These are phyloP conservation scores for Yamadazyma scolyti DNA, from an alignment of 805 yeast genomes.

Conservation along the genomic window DNA sequence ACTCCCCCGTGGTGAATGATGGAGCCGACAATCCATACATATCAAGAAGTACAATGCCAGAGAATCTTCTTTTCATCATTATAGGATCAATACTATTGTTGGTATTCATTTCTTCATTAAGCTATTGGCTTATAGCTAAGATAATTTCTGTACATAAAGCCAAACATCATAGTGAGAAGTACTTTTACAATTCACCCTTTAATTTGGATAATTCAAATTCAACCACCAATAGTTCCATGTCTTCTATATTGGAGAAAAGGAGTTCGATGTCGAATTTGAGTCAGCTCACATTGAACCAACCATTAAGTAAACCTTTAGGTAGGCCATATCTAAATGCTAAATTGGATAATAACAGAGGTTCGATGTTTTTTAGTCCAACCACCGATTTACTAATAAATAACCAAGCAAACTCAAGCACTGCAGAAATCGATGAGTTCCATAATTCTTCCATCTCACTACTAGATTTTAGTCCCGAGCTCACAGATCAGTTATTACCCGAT, in stretches of 20 bases:
- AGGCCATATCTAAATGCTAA: slow-evolving; percentile 26
- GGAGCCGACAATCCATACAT: slow-evolving; percentile 29
- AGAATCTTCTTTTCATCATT: slow-evolving; percentile 41
- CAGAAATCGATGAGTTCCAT: neutral
- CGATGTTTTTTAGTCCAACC: slow-evolving; percentile 54
- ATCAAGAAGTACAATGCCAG: slow-evolving; percentile 17
- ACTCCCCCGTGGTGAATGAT: slow-evolving; percentile 9
- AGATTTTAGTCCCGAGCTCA: neutral
- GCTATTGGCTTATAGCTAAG: slow-evolving; percentile 19
- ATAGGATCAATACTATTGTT: slow-evolving; percentile 33
- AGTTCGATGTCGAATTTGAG: slow-evolving; percentile 8
- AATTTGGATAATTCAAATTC: slow-evolving; percentile 1
- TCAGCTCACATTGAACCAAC: slow-evolving; percentile 11
- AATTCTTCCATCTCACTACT: neutral
- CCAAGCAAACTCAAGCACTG: too few species aligned
- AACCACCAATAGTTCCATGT: slow-evolving; percentile 4
- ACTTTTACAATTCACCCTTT: slow-evolving; percentile 15
- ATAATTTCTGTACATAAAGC: slow-evolving; percentile 22
- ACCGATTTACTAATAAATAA: slow-evolving; percentile 4
- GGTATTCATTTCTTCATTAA: slow-evolving; percentile 14
- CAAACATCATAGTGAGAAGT: slow-evolving; percentile 29
- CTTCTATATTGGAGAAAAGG: slow-evolving; percentile 18
- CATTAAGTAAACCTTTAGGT: slow-evolving; percentile 17
- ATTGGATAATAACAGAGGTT: slow-evolving; percentile 26
- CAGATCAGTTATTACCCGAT: neutral